Evolutionary conservation across 331 rosid species (phyloP), one percentile per base, ranked within the genome.

Genomic region (Ulmus americana): DNA sequence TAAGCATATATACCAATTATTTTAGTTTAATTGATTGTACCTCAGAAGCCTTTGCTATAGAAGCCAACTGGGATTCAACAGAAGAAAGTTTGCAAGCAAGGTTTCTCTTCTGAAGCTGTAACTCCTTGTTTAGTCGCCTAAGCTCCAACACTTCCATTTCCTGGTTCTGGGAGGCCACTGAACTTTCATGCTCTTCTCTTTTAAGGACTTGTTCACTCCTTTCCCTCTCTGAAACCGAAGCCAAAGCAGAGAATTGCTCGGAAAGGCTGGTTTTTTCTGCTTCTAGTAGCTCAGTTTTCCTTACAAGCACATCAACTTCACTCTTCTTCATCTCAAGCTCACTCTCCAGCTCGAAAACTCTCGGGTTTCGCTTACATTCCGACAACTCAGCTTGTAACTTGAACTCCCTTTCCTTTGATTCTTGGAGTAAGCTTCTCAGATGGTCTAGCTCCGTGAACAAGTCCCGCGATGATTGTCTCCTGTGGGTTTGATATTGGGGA

Each of bases 401-500:
- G 38, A 65, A 46, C 76, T 94, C 97, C 55, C 95, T 84, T 56
- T 89, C 95, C 75, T 87, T 94, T 0, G 97, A 89, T 47, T 94
- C 95, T 39, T 84, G 90, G 5, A 94, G 73, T 69, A 89, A 64
- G 74, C 68, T 77, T 39, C 99, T 84, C 82, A 94, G 73, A 51
- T 90, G 97, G 74, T 94, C 99, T 55, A 94, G 82, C 82, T 94
- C 99, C 0, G 81, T 70, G 71, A 94, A 94, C 76, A 94, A 79
- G 57, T 94, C 99, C 3, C 95, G 80, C 5, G 99, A 94, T 0
- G 99, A 90, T 65, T 94, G 99, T 62, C 99, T 80, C 81, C 95
- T 76, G 47, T 94, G 99, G 11, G 91, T 58, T 8, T 78, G 90
- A 55, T 59, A 57, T 4, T 90, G 92, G 0, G 97, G 97, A 40